phyloP scores from a whole-genome alignment of 768 basidiomycete genomes.

The Pluteus cervinus region DNA sequence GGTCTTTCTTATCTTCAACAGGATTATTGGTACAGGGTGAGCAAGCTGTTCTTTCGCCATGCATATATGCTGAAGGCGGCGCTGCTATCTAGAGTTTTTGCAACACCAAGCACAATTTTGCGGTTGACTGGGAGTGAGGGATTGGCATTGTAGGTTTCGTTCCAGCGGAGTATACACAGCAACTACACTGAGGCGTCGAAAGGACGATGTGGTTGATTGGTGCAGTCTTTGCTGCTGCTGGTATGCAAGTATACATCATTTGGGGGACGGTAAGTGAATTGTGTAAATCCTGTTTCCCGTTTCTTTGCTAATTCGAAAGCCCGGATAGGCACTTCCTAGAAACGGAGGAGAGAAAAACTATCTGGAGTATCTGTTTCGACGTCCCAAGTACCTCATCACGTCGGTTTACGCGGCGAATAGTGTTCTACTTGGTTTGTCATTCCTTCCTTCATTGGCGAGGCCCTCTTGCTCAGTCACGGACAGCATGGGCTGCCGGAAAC shows the following conservation, averaged over 20 bases:
- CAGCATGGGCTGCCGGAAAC: constrained; percentile 37
- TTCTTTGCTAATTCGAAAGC: not conserved
- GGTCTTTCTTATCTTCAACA: constrained; percentile 31
- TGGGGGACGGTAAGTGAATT: constrained; percentile 24
- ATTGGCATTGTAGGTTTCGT: constrained; percentile 19
- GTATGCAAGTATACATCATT: constrained; percentile 30
- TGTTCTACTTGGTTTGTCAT: constrained; percentile 33
- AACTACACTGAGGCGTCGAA: no score
- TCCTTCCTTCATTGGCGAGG: not conserved
- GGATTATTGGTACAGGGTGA: constrained; percentile 31
- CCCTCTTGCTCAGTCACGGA: not conserved
- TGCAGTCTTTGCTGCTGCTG: constrained; percentile 25
- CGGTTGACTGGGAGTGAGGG: constrained; percentile 27
- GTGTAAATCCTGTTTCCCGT: not conserved
- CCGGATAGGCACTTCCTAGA: constrained; percentile 42
- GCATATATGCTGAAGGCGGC: not conserved
- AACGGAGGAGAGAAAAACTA: constrained; percentile 74
- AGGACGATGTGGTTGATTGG: constrained; percentile 32
- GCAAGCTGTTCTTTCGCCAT: constrained; percentile 1
- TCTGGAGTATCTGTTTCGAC: constrained; percentile 53
- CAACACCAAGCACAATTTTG: constrained; percentile 27
- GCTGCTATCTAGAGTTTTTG: constrained; percentile 22
- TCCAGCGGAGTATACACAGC: not conserved
- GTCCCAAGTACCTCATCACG: constrained; percentile 49
- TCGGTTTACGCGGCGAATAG: constrained; percentile 51